These are phyloP conservation scores for Saccharomycopsis selenospora DNA, from an alignment of 805 yeast genomes.

Conservation along the genomic window DNA sequence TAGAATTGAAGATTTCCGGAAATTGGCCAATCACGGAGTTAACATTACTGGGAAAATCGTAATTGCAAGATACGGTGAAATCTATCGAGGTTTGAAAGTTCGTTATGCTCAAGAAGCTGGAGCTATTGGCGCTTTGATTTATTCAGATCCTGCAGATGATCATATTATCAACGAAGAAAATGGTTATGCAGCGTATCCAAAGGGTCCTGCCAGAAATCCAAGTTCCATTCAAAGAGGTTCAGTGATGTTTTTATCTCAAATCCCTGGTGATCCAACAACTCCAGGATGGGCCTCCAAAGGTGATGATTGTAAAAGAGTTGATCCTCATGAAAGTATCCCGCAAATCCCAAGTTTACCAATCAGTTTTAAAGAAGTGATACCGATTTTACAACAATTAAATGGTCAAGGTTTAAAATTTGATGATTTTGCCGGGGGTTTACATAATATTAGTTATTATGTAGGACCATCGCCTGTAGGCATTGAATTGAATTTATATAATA, in stretches of 20 bases:
- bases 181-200: slow-evolving; percentile 61
- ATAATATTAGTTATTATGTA: slow-evolving; percentile 39
- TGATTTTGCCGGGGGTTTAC: slow-evolving; percentile 41
- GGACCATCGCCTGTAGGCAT: slow-evolving; percentile 44
- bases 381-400: slow-evolving; percentile 50
- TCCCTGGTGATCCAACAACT: slow-evolving; percentile 76
- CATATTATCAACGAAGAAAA: slow-evolving; percentile 40
- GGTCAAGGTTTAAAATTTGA: slow-evolving; percentile 45
- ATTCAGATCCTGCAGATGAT: slow-evolving; percentile 66
- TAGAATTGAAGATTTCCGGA: slow-evolving; percentile 48
- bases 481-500: slow-evolving; percentile 47
- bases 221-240: slow-evolving; percentile 72
- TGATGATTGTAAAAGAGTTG: slow-evolving; percentile 41
- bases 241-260: slow-evolving; percentile 50
- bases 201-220: slow-evolving; percentile 74
- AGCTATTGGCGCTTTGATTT: slow-evolving; percentile 58
- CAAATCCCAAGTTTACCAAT: slow-evolving; percentile 66
- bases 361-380: slow-evolving; percentile 53
- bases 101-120: slow-evolving; percentile 70
- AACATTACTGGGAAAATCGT: slow-evolving; percentile 53
- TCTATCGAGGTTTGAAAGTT: slow-evolving; percentile 69
- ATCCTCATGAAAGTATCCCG: slow-evolving; percentile 48
- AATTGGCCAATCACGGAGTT: slow-evolving; percentile 40
- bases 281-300: slow-evolving; percentile 56
- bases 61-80: slow-evolving; percentile 56